phyloP scores from a whole-genome alignment of 1,139 yeast species.

The Scheffersomyces segobiensis region DNA sequence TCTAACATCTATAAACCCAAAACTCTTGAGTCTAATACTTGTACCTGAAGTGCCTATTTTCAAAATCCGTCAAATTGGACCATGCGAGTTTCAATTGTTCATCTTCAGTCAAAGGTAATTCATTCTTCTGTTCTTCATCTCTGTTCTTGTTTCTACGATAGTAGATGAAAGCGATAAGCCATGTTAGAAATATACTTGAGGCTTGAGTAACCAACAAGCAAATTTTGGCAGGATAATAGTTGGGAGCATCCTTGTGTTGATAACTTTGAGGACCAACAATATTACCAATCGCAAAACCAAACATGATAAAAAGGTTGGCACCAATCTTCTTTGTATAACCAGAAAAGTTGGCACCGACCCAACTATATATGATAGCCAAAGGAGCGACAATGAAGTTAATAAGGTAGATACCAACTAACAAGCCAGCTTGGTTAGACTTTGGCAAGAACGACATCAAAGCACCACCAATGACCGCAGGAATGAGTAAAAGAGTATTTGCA shows the following conservation, averaged over 20 bases:
- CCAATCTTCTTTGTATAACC: constrained; percentile 12
- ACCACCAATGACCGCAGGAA: constrained; percentile 11
- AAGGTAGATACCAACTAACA: constrained; percentile 10
- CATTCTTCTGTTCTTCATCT: constrained; percentile 1
- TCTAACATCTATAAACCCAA: neutral
- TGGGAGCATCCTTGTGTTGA: constrained; percentile 17
- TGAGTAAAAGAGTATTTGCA: constrained; percentile 7
- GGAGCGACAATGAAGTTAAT: constrained; percentile 9
- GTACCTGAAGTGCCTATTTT: constrained; percentile 11
- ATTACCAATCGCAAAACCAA: constrained; percentile 33
- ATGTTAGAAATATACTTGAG: neutral
- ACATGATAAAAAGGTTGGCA: constrained; percentile 13
- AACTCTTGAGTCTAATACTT: neutral
- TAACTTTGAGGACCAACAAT: constrained; percentile 40
- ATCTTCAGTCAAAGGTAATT: constrained; percentile 1
- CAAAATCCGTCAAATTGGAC: constrained; percentile 13
- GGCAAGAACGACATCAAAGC: constrained; percentile 9
- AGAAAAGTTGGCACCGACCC: constrained; percentile 11
- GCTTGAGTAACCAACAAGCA: constrained; percentile 8
- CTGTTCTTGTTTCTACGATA: constrained; percentile 7
- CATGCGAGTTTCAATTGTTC: constrained; percentile 10
- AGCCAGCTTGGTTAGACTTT: constrained; percentile 6
- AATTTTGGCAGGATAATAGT: constrained; percentile 8
- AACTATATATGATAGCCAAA: constrained; percentile 9
- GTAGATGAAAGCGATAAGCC: constrained; percentile 4